Base-by-base conservation (phyloP, 2,329 filamentous ascomycete species). In the Penicillium sclerotiorum region DNA sequence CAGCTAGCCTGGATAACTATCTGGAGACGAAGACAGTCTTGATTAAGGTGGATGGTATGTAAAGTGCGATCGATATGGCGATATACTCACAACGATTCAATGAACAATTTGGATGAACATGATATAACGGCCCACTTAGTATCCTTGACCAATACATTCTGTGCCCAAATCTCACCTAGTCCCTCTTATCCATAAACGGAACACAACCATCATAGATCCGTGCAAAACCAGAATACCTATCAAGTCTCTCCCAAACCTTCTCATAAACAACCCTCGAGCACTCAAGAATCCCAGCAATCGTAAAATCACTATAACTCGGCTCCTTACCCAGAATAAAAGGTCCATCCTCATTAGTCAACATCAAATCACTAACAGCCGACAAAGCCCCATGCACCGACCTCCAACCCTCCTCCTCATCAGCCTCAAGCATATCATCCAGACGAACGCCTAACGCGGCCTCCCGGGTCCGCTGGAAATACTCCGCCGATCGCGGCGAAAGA, bases 391-490 rank as follows among this genome's bases (percentile, higher is more conserved):
- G 49, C 22, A 63, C 51, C 1, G 35, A 8, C 1, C 13, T 13
- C 53, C 56, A 54, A 4, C 8, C 30, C 11, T 35, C 11, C 4
- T 52, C 44, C 33, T 58, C 53, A 13, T 37, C 36, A 2, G 12
- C 12, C 45, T 58, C 58, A 1, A 72, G 64, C n/a, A 73, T 49
- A 8, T 71, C 63, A 47, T 75, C 73, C 5, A 76, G 65, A 6
- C 21, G 54, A 15, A 64, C 62, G 4, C 71, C 69, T 3, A 73
- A 58, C n/a, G 44, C 18, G 1, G 63, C 65, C 52, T 76, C 73
- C 11, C 72, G 65, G 13, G 69, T 70, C 46, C 66, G 65, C 9
- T 69, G 65, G 62, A 76, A 76, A 53, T 70, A 73, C 47, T 65
- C 68, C 52, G 68, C 68, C 12, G 65, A 43, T 36, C 64, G 65